Evolutionary conservation across 768 basidiomycete genomes (phyloP).

Genomic region (Lactarius quietus): DNA sequence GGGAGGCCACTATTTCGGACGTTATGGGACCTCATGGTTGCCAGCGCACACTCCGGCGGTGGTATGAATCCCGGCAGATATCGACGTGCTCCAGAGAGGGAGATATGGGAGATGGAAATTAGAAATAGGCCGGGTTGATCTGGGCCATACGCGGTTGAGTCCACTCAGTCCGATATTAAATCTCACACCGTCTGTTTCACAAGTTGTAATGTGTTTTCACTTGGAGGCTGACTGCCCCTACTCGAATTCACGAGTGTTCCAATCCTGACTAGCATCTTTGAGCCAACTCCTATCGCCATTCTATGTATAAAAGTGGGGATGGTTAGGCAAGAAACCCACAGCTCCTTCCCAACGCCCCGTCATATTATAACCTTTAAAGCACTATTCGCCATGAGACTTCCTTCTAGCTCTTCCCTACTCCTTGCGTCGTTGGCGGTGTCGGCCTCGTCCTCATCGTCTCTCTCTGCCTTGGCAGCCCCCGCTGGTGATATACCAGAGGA

Average conservation of each 20-base stretch:
- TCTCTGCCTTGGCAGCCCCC: conserved; percentile 33
- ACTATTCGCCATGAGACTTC: conserved; percentile 30
- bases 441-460: conserved; percentile 32
- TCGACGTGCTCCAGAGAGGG: conserved; percentile 43
- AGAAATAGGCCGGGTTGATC: conserved; percentile 34
- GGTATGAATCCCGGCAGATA: conserved; percentile 32
- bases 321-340: not conserved
- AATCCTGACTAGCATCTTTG: not conserved
- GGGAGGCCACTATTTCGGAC: conserved; percentile 47
- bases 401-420: conserved; percentile 35
- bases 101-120: conserved; percentile 61
- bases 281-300: not conserved
- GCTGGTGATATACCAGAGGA: conserved; percentile 11
- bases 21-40: conserved; percentile 41
- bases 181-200: not conserved
- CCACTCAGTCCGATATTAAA: conserved; percentile 11
- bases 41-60: conserved; percentile 37
- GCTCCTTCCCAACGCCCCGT: not conserved
- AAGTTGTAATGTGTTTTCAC: not conserved
- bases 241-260: conserved; percentile 7
- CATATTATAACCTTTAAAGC: not conserved
- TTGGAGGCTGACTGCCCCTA: not conserved
- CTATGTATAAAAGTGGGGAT: not conserved
- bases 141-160: not conserved
- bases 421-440: conserved; percentile 32